phyloP scores from a whole-genome alignment of 164 flowering plant species.

The Sextonia rubra region DNA sequence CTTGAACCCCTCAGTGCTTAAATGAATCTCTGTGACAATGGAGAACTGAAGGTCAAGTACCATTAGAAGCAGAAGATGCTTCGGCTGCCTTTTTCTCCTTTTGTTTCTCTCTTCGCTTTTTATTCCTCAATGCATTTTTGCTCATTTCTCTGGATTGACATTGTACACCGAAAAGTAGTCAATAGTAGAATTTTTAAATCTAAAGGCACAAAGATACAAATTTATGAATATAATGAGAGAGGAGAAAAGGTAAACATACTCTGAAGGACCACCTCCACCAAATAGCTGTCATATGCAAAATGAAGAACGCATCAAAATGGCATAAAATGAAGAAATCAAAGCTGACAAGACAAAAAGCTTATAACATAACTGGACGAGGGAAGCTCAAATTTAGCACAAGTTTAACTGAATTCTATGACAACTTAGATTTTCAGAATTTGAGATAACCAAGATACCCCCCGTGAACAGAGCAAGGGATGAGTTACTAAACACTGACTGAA shows the following conservation, averaged over 20 bases:
- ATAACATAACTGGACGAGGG: no score
- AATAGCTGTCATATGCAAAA: conserved; percentile 49
- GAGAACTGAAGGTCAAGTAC: conserved; percentile 5
- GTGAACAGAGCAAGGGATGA: no score
- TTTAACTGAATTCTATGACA: no score
- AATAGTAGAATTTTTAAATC: background rate
- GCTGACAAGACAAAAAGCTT: no score
- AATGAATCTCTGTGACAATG: background rate
- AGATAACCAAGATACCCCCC: no score
- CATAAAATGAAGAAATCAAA: background rate
- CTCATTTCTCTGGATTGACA: conserved; percentile 52
- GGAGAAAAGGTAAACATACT: conserved; percentile 38
- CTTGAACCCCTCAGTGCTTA: background rate
- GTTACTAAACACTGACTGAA: no score
- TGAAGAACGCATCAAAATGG: conserved; percentile 10
- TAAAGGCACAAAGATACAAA: background rate
- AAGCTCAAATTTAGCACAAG: no score
- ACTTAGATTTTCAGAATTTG: no score
- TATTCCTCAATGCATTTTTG: conserved; percentile 85
- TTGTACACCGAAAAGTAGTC: background rate
- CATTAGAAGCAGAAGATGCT: conserved; percentile 29
- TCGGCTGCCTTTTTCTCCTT: conserved; percentile 81
- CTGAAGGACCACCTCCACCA: conserved; percentile 55
- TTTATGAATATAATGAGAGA: background rate
- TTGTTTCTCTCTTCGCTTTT: conserved; percentile 89